A percentile compares a stretch with the other conserved stretches of the same genome.
These are phyloP conservation scores for Groenewaldozyma sp. DNA, from an alignment of 1,139 yeast species.

Conservation along the genomic window DNA sequence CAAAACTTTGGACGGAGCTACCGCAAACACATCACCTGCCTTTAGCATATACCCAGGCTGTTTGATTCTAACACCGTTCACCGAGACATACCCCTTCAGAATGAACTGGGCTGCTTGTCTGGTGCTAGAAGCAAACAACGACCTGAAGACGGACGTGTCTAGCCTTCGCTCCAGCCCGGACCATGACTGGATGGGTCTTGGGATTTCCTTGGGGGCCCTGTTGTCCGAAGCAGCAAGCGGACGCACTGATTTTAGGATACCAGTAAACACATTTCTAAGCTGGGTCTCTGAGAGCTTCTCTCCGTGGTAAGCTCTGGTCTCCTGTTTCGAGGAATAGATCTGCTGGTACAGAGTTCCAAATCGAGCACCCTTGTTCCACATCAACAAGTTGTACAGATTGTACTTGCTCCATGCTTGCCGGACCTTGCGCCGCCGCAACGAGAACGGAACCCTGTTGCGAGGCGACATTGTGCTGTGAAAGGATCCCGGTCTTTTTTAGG, in stretches of 20 bases:
- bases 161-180: conserved; percentile 82
- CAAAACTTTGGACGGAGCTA: conserved; percentile 77
- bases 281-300: conserved; percentile 82
- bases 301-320: conserved; percentile 92
- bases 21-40: conserved; percentile 82
- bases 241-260: conserved; percentile 75
- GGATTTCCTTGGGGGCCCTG: conserved; percentile 34
- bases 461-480: conserved; percentile 17
- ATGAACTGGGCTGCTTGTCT: conserved; percentile 92
- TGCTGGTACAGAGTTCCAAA: conserved; percentile 73
- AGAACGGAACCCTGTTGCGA: conserved; percentile 19
- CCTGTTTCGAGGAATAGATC: conserved; percentile 85
- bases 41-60: conserved; percentile 73
- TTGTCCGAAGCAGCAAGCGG: conserved; percentile 33
- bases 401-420: conserved; percentile 90
- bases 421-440: conserved; percentile 39
- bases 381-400: conserved; percentile 72
- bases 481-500: not conserved
- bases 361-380: conserved; percentile 40
- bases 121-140: conserved; percentile 87
- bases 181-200: conserved; percentile 79
- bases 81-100: conserved; percentile 71
- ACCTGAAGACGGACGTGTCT: conserved; percentile 81
- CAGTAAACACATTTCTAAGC: conserved; percentile 64
- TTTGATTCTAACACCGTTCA: conserved; percentile 66